These are phyloP conservation scores for Wolfiporia cocos DNA, from an alignment of 1,284 basidiomycete genomes.

Conservation along the genomic window DNA sequence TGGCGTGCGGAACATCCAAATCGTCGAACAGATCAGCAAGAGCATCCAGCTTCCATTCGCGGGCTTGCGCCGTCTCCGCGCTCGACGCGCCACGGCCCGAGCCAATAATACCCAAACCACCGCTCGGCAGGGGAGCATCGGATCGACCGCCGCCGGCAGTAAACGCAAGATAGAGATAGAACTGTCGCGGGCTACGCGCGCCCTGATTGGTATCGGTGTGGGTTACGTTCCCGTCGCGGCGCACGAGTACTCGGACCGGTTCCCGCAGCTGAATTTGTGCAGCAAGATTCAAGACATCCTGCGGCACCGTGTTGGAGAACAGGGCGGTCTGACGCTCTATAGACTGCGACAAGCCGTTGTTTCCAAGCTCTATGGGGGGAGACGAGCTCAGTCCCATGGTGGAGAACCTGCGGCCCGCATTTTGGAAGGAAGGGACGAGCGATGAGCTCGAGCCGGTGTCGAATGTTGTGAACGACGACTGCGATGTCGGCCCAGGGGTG, in stretches of 20 bases:
- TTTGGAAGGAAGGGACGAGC: slow-evolving; percentile 44
- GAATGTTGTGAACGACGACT: slow-evolving; percentile 42
- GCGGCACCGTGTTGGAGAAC: slow-evolving; percentile 92
- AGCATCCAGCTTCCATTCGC: slow-evolving; percentile 97
- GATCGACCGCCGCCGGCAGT: slow-evolving; percentile 77
- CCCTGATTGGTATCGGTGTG: slow-evolving; percentile 66
- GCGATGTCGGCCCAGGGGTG: slow-evolving; percentile 28
- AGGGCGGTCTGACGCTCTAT: slow-evolving; percentile 92
- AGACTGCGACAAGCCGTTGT: slow-evolving; percentile 11
- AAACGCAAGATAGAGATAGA: slow-evolving; percentile 89
- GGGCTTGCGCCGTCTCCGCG: slow-evolving; percentile 82
- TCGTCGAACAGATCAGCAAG: slow-evolving; percentile 92
- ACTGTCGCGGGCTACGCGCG: slow-evolving; percentile 84
- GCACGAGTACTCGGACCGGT: slow-evolving; percentile 92
- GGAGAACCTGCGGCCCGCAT: slow-evolving; percentile 53
- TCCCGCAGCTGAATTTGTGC: slow-evolving; percentile 87
- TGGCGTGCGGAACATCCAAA: slow-evolving; percentile 76
- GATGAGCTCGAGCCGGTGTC: slow-evolving; percentile 39
- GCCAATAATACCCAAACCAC: slow-evolving; percentile 85
- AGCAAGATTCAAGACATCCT: slow-evolving; percentile 89
- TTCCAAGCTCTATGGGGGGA: slow-evolving; percentile 15
- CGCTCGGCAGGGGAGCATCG: slow-evolving; percentile 49
- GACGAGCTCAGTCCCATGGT: slow-evolving; percentile 32
- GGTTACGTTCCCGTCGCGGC: slow-evolving; percentile 87
- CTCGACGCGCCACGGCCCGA: slow-evolving; percentile 75